Percentiles rank a stretch among this genome's conserved stretches.
Evolutionary conservation across 148 eudicot species (phyloP).

Genomic region (Beta vulgaris): DNA sequence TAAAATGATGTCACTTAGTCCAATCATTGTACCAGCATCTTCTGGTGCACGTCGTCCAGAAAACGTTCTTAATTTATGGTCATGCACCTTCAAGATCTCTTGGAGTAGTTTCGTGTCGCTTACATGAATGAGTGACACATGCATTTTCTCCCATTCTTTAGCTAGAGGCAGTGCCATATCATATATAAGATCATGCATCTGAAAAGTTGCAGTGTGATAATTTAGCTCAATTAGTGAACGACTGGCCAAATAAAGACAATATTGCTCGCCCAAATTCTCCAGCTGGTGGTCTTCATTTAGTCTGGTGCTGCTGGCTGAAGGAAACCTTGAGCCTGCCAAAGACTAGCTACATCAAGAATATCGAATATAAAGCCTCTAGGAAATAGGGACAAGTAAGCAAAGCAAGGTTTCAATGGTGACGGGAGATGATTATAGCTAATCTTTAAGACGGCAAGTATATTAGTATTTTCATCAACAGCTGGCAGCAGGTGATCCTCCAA

Average conservation of each 20-base stretch:
- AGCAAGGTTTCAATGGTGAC: not conserved
- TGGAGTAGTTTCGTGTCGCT: not conserved
- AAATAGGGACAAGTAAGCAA: not conserved
- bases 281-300: not conserved
- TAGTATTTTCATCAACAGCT: no score
- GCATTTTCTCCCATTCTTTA: not conserved
- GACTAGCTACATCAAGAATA: not conserved
- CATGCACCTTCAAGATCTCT: not conserved
- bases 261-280: not conserved
- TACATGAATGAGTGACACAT: not conserved
- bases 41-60: not conserved
- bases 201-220: not conserved
- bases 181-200: not conserved
- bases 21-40: not conserved
- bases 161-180: not conserved
- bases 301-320: not conserved
- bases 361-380: not conserved
- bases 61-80: not conserved
- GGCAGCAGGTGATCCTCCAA: no score
- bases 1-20: not conserved
- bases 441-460: not conserved
- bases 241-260: not conserved
- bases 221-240: no score
- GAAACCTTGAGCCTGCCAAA: slow-evolving; percentile 8
- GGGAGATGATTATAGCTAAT: not conserved